A percentile compares a stretch with the other conserved stretches of the same genome.
These are phyloP conservation scores for Chrysoporthe austroafricana DNA, from an alignment of 2,329 filamentous ascomycete species.

Conservation along the genomic window DNA sequence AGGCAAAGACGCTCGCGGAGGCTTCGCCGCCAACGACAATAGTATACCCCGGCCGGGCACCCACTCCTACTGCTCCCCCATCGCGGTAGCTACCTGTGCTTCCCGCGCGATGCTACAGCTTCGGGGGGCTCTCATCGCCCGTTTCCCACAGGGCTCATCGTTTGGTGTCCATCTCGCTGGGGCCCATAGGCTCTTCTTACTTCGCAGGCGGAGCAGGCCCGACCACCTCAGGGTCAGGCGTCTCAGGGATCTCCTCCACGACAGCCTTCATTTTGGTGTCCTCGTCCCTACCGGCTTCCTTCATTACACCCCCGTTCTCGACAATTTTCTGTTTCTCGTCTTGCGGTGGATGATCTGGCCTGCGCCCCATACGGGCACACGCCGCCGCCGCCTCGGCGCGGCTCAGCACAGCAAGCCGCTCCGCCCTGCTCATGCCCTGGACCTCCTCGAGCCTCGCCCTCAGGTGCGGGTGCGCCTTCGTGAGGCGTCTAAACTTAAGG, in stretches of 20 bases:
- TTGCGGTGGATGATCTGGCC: not conserved
- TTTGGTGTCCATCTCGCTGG: not conserved
- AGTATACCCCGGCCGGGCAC: too few relatives aligned
- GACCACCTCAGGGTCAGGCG: not conserved
- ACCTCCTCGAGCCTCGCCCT: not conserved
- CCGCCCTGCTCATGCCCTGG: not conserved
- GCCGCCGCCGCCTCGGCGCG: not conserved
- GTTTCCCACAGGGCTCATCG: too few relatives aligned
- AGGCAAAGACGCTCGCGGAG: too few relatives aligned
- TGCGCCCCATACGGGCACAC: not conserved
- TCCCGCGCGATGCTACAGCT: not conserved
- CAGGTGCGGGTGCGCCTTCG: not conserved
- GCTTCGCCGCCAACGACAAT: too few relatives aligned
- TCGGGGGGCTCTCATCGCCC: too few relatives aligned
- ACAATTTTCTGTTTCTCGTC: not conserved
- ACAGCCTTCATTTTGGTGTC: not conserved
- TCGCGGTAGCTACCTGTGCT: not conserved
- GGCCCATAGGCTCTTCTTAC: not conserved
- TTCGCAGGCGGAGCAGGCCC: not conserved
- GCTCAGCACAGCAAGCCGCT: not conserved
- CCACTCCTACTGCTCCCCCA: too few relatives aligned
- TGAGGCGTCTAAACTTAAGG: not conserved
- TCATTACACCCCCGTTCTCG: too few relatives aligned
- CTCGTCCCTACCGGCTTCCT: too few relatives aligned
- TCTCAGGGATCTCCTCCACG: not conserved